phyloP scores from a whole-genome alignment of 2,329 filamentous ascomycete genomes.

The Hypoxylon sp. region DNA sequence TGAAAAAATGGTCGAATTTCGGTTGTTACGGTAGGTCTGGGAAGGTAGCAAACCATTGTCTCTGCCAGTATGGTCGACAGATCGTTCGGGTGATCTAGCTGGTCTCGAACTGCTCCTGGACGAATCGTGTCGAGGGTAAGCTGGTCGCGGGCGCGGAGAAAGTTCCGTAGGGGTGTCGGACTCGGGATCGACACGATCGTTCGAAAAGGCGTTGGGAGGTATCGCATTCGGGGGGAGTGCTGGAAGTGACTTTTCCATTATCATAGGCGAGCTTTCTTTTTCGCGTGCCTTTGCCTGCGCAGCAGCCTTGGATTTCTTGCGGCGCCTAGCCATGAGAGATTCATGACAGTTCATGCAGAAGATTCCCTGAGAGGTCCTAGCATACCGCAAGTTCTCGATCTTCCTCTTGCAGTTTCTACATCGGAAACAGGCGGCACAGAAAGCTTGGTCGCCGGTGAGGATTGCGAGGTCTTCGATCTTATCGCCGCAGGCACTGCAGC shows the following conservation, averaged over 20 bases:
- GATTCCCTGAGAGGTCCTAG: constrained; percentile 95
- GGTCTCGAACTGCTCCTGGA: constrained; percentile 63
- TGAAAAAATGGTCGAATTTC: constrained; percentile 73
- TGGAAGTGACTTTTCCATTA: constrained; percentile 90
- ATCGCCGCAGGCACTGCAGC: constrained; percentile 93
- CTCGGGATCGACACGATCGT: constrained; percentile 65
- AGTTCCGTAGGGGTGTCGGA: constrained; percentile 74
- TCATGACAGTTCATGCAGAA: constrained; percentile 99
- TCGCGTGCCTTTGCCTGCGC: constrained; percentile 67
- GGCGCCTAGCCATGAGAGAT: constrained; percentile 88
- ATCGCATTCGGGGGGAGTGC: constrained; percentile 83
- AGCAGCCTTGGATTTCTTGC: constrained; percentile 82
- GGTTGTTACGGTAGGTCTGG: constrained; percentile 79
- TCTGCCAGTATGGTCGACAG: constrained; percentile 51
- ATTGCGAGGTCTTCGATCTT: constrained; percentile 99
- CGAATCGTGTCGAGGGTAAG: constrained; percentile 61
- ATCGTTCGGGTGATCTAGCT: constrained; percentile 63
- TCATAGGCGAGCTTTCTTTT: constrained; percentile 70
- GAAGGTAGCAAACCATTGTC: constrained; percentile 75
- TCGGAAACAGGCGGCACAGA: constrained; percentile 95
- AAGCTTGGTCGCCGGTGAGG: constrained; percentile 95
- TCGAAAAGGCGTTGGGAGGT: constrained; percentile 68
- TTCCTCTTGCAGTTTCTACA: constrained; percentile 98
- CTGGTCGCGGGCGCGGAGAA: constrained; percentile 66
- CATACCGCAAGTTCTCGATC: constrained; percentile 98